Evolutionary conservation across 768 basidiomycete genomes (phyloP).

Genomic region (Clavaria fumosa): DNA sequence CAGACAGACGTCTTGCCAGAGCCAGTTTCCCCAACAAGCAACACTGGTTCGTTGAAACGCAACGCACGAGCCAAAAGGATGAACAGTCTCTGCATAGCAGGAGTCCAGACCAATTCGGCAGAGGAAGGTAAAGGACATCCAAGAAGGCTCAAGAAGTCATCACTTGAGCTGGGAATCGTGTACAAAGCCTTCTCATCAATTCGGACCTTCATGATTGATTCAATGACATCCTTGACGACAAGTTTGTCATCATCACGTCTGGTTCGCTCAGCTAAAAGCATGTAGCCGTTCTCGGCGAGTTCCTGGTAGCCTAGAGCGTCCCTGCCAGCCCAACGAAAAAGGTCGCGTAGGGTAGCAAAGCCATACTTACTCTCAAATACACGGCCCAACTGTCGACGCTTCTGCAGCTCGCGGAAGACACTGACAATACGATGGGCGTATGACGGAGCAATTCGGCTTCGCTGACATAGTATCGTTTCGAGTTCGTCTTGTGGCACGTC

Average conservation of each 20-base stretch:
- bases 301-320: conserved; percentile 84
- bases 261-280: conserved; percentile 88
- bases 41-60: conserved; percentile 82
- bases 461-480: conserved; percentile 84
- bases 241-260: conserved; percentile 72
- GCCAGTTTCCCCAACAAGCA: conserved; percentile 94
- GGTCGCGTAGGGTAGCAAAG: conserved; percentile 90
- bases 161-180: conserved; percentile 26
- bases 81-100: conserved; percentile 83
- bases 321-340: conserved; percentile 93
- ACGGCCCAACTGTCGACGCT: conserved; percentile 74
- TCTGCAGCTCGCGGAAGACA: conserved; percentile 89
- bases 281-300: conserved; percentile 91
- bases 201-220: conserved; percentile 72
- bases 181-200: conserved; percentile 67
- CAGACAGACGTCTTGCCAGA: conserved; percentile 97
- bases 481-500: conserved; percentile 92
- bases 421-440: conserved; percentile 81
- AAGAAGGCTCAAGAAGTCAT: conserved; percentile 32
- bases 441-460: conserved; percentile 86
- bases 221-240: conserved; percentile 87
- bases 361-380: conserved; percentile 97
- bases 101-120: conserved; percentile 74
- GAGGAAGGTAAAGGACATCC: conserved; percentile 37
- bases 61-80: conserved; percentile 73